Evolutionary conservation across 208 protist species (phyloP).

Genomic region (Angomonas ambiguus): DNA sequence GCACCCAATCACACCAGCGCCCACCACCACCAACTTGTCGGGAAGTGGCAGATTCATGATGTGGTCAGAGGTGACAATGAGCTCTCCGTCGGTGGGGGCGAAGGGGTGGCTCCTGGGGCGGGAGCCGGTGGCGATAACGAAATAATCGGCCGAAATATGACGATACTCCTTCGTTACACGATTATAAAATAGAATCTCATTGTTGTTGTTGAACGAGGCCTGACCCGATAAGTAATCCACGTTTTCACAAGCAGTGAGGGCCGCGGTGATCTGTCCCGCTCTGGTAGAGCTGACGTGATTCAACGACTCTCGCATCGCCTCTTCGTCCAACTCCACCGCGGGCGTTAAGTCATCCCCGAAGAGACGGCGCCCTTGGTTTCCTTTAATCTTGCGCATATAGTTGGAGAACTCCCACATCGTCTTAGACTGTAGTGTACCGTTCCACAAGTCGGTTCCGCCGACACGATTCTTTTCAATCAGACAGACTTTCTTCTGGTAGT

Average conservation of each 20-base stretch:
- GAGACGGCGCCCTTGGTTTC: conserved; percentile 33
- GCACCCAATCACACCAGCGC: conserved; percentile 64
- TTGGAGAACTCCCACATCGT: conserved; percentile 77
- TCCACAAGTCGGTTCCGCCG: conserved; percentile 72
- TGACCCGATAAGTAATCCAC: conserved; percentile 51
- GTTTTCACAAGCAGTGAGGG: conserved; percentile 31
- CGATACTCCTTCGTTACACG: conserved; percentile 37
- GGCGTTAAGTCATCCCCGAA: conserved; percentile 36
- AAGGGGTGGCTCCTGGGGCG: conserved; percentile 51
- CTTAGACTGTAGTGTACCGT: conserved; percentile 78
- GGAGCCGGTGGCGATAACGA: conserved; percentile 74
- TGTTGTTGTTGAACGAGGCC: conserved; percentile 48
- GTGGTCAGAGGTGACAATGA: conserved; percentile 66
- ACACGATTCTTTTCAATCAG: conserved; percentile 58
- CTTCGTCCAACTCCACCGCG: conserved; percentile 56
- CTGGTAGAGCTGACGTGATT: conserved; percentile 33
- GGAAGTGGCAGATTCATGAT: conserved; percentile 67
- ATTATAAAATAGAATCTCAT: conserved; percentile 53
- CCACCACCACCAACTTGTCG: conserved; percentile 68
- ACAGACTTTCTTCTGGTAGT: conserved; percentile 73
- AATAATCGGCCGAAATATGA: conserved; percentile 68
- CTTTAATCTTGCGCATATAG: conserved; percentile 36
- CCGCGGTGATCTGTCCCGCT: conserved; percentile 41
- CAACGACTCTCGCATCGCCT: conserved; percentile 42
- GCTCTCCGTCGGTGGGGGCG: conserved; percentile 39